A percentile compares a stretch with the other conserved stretches of the same genome.
These are phyloP conservation scores for Deinandra increscens DNA, from an alignment of 129 eudicot genomes.

Conservation along the genomic window DNA sequence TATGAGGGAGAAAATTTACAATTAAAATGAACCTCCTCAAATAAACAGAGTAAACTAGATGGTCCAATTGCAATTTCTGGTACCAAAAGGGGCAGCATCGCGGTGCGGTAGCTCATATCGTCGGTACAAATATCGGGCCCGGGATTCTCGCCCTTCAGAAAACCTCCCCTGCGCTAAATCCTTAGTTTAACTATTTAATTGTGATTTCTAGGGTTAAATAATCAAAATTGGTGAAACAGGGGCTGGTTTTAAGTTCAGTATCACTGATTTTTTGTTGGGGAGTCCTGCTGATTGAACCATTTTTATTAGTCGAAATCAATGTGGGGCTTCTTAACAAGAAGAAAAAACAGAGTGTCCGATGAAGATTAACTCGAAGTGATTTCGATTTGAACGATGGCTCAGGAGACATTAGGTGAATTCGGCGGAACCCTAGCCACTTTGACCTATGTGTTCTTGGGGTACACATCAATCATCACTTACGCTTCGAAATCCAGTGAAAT, in stretches of 20 bases:
- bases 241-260: slow-evolving; percentile 73
- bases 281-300: slow-evolving; percentile 78
- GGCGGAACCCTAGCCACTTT: slow-evolving; percentile 71
- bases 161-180: slow-evolving; percentile 72
- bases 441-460: slow-evolving; percentile 77
- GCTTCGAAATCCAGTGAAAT: slow-evolving; percentile 85
- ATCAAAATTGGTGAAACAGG: slow-evolving; percentile 35
- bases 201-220: background rate
- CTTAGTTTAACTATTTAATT: background rate
- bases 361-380: slow-evolving; percentile 58
- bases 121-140: slow-evolving; percentile 84
- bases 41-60: slow-evolving; percentile 37
- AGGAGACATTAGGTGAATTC: slow-evolving; percentile 80
- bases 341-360: slow-evolving; percentile 27
- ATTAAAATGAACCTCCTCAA: slow-evolving; percentile 34
- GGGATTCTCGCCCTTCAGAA: slow-evolving; percentile 89
- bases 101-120: slow-evolving; percentile 83
- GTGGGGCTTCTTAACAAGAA: slow-evolving; percentile 60
- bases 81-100: slow-evolving; percentile 53
- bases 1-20: too few species aligned
- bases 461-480: slow-evolving; percentile 76
- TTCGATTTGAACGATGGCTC: slow-evolving; percentile 90
- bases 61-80: slow-evolving; percentile 28
- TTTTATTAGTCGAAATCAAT: slow-evolving; percentile 70
- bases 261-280: slow-evolving; percentile 82